Conservation (phyloP, 163 green algal genomes). For the Scenedesmus sp. region DNA sequence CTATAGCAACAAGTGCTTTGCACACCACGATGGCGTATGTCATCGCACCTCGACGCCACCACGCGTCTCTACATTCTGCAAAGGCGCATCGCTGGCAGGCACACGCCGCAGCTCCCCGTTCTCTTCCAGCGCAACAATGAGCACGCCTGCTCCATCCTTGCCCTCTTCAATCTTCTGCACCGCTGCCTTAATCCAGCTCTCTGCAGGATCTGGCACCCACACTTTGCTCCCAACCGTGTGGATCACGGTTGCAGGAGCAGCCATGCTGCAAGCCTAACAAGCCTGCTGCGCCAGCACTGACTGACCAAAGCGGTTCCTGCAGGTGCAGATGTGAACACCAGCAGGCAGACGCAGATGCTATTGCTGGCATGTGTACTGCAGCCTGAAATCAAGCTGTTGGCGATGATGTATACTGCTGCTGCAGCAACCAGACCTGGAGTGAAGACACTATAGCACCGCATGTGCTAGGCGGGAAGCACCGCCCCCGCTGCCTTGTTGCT, state of each 20-base stretch:
- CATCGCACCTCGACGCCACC: slow-evolving; percentile 84
- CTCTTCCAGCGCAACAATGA: slow-evolving; percentile 77
- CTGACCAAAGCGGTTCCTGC: not conserved
- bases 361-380: not conserved
- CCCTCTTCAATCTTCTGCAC: slow-evolving; percentile 73
- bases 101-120: slow-evolving; percentile 63
- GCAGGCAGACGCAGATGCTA: not conserved
- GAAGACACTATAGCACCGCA: not conserved
- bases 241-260: slow-evolving; percentile 52
- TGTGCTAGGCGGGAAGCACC: not conserved
- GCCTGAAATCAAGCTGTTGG: not conserved
- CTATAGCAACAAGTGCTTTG: not conserved
- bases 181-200: slow-evolving; percentile 86
- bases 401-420: not conserved
- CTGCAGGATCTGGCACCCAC: slow-evolving; percentile 76
- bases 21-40: no score
- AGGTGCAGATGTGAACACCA: not conserved
- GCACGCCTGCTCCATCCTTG: slow-evolving; percentile 45
- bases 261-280: not conserved
- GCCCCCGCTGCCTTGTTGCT: not conserved
- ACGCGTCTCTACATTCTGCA: slow-evolving; percentile 86
- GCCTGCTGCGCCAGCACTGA: not conserved
- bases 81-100: slow-evolving; percentile 77
- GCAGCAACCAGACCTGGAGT: not conserved
- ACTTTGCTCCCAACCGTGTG: slow-evolving; percentile 84